Conservation (phyloP, 1,139 yeast genomes). For the Suhomyces atakaporum region DNA sequence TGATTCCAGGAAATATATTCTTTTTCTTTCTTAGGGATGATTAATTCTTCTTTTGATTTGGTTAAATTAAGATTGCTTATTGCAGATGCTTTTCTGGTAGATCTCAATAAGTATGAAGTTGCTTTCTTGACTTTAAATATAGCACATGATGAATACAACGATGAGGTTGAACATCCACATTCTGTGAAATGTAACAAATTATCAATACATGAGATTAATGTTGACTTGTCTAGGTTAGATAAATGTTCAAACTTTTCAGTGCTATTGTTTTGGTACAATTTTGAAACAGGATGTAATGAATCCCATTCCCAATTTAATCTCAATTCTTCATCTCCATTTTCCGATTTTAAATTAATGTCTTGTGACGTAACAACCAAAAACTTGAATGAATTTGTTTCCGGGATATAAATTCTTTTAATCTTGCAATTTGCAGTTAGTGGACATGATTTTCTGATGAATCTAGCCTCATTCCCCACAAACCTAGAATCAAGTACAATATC, state of each 20-base stretch:
- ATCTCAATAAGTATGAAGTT: slow-evolving; percentile 56
- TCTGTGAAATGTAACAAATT: slow-evolving; percentile 56
- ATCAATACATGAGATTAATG: slow-evolving; percentile 61
- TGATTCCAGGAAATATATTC: slow-evolving; percentile 44
- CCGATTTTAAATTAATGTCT: slow-evolving; percentile 43
- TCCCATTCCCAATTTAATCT: slow-evolving; percentile 93
- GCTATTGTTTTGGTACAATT: slow-evolving; percentile 39
- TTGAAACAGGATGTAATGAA: slow-evolving; percentile 66
- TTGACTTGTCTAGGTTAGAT: slow-evolving; percentile 51
- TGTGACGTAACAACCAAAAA: slow-evolving; percentile 62
- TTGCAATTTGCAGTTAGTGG: slow-evolving; percentile 65
- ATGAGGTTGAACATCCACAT: slow-evolving; percentile 65
- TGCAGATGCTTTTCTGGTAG: slow-evolving; percentile 55
- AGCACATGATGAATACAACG: slow-evolving; percentile 47
- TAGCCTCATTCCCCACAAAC: slow-evolving; percentile 70
- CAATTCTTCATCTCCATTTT: slow-evolving; percentile 53
- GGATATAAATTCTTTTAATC: slow-evolving; percentile 54
- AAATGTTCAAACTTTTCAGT: slow-evolving; percentile 50
- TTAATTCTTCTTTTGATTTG: slow-evolving; percentile 45
- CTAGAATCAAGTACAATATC: slow-evolving; percentile 78
- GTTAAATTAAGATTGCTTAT: slow-evolving; percentile 39
- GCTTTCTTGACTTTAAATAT: slow-evolving; percentile 63
- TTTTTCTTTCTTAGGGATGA: slow-evolving; percentile 34
- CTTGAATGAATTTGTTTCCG: slow-evolving; percentile 46
- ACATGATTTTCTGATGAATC: slow-evolving; percentile 79